phyloP scores from a whole-genome alignment of 352 stramenopile species.

The Phytophthora boehmeriae region DNA sequence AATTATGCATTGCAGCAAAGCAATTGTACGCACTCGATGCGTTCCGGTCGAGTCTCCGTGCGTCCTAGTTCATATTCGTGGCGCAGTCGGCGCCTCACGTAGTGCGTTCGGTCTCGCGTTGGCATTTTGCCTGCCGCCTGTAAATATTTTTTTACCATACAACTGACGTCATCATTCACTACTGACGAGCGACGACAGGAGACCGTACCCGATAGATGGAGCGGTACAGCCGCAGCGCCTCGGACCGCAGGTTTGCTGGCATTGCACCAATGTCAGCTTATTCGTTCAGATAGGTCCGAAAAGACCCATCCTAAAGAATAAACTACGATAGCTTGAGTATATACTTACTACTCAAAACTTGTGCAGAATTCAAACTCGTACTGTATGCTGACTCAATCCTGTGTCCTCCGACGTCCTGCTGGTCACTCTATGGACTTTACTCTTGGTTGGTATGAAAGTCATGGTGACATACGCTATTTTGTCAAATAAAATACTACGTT shows the following conservation, averaged over 20 bases:
- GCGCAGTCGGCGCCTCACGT: slow-evolving; percentile 70
- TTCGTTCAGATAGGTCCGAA: no score
- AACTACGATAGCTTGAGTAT: no score
- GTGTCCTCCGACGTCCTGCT: no score
- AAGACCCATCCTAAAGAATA: no score
- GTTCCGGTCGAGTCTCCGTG: slow-evolving; percentile 55
- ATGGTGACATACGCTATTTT: not conserved
- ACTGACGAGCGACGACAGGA: no score
- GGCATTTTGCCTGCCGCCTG: slow-evolving; percentile 74
- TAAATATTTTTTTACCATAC: no score
- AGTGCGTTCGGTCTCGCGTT: slow-evolving; percentile 62
- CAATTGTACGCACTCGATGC: slow-evolving; percentile 57
- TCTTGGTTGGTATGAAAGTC: no score
- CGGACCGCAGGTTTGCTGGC: slow-evolving; percentile 9
- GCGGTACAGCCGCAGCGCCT: slow-evolving; percentile 72
- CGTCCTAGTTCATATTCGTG: slow-evolving; percentile 73
- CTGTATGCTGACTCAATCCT: no score
- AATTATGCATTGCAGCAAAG: not conserved
- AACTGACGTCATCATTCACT: no score
- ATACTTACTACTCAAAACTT: no score
- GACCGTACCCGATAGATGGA: slow-evolving; percentile 73
- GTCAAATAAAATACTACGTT: slow-evolving; percentile 19
- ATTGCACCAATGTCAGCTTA: not conserved
- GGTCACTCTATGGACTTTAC: no score
- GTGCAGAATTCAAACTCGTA: no score